Base-by-base conservation (phyloP, 371 early-diverging fungal species). In the Lichtheimia hyalospora region DNA sequence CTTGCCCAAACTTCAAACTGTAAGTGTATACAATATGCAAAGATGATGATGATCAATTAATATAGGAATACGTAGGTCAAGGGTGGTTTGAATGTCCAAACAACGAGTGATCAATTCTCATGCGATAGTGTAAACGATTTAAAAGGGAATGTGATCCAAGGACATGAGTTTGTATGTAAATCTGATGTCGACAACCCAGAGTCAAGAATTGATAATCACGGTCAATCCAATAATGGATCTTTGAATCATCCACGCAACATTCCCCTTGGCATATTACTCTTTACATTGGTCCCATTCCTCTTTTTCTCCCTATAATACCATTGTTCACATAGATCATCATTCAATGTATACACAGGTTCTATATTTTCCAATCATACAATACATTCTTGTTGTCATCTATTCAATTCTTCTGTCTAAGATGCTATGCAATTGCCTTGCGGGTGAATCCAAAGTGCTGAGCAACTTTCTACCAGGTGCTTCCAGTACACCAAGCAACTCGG, bases 401-500 rank as follows among this genome's bases (percentile, higher is more conserved):
- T 62, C 68, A 23, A 70, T 70, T 68, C 78, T 61, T 74, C 78
- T 72, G 68, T 73, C 73, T 60, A 78, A 67, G 18, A 78, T 69
- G 48, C 78, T 78, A 56, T 74, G 75, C 54, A 78, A 60, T 58
- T 78, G 71, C 60, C 67, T 71, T 54, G 79, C 64, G 54, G 78
- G 78, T 39, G 74, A 73, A 44, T 76, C 72, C 66, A 88, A 62
- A 39, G 82, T 63, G 53, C 75, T 68, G 27, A 82, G 66, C 34
- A 88, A 58, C 58, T 77, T 82, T 56, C 84, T 73, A 34, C 81
- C 83, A 58, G 85, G 83, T 55, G 82, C 74, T 63, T 82, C 77
- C 58, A 88, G 62, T n/a, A 80, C 61, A 65, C 86, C 86, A 2
- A 81, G 67, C 3, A 86, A 63, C 61, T 88, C 83, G 40, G 81